Evolutionary conservation across 257 asterid genomes (phyloP), one percentile per base, ranked within the genome.

Genomic region (Lithospermum erythrorhizon): DNA sequence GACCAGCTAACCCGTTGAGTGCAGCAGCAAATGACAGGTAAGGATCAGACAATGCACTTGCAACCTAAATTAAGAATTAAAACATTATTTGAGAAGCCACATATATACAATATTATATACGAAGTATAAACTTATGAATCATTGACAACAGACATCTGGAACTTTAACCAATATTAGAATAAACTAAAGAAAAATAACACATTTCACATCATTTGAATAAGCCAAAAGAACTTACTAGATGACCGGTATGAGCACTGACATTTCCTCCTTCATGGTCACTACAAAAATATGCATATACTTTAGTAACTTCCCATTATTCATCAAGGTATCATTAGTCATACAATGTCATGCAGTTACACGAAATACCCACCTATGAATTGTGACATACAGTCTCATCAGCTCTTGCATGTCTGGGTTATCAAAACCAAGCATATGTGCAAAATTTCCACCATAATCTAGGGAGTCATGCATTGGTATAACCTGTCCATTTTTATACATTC

Each of bases 221-320:
- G 17, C 35, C 21, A 45, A 59, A 58, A 52, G 21, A 52, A 80
- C 91, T 76, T 78, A 93, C 99, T 63, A 93, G 81, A 73, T 93
- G 99, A 71, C 97, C 99, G 14, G 99, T 93, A 73, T 93, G 99
- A 68, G 99, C 99, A 76, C 99, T 93, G 70, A 93, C 99, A 75
- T 93, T 93, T 37, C 99, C 99, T 48, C 99, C 99, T 84, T 93
- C 99, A 59, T 93, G 99, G 71, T 93, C 99, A 72, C 99, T 93
- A 88, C 49, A 41, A 41, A 13, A 41, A 41, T 41, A 21, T 17
- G 72, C 68, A 74, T 61, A 45, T 22, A 52, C 24, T 21, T 32
- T 32, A 35, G 56, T 58, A 41, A 65, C 55, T 30, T 61, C 49
- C 15, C 51, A 29, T 54, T 53, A 16, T 32, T 55, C 49, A 41